Percentiles rank a stretch among this genome's conserved stretches.
Evolutionary conservation across 176 grass and related monocot genomes (phyloP).

Genomic region (Oryza nivara): DNA sequence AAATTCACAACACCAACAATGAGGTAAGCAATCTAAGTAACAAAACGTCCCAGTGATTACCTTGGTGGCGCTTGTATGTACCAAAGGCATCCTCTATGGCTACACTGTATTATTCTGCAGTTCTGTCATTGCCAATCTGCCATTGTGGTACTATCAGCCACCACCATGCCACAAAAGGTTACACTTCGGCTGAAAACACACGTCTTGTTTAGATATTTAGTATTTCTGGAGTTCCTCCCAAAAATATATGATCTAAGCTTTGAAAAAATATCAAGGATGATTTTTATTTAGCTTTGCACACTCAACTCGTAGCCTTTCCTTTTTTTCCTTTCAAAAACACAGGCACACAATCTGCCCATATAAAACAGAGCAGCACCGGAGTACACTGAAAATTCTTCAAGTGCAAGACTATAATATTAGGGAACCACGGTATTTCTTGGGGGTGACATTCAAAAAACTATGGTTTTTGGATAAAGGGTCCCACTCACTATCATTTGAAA

Average conservation of each 20-base stretch:
- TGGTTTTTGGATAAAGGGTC: constrained; percentile 19
- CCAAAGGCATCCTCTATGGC: neutral
- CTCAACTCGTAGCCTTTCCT: constrained; percentile 13
- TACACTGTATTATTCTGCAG: neutral
- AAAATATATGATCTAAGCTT: neutral
- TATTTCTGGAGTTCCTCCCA: neutral
- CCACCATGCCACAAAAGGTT: neutral
- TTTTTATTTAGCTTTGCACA: constrained; percentile 14
- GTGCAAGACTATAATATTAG: constrained; percentile 28
- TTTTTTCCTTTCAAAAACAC: neutral
- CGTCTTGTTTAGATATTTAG: neutral
- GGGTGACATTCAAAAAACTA: constrained; percentile 36
- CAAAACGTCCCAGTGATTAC: neutral
- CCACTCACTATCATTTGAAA: constrained; percentile 38
- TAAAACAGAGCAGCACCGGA: neutral
- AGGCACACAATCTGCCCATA: neutral
- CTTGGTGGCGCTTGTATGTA: neutral
- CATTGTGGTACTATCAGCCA: neutral
- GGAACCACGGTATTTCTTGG: constrained; percentile 32
- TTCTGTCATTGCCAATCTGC: neutral
- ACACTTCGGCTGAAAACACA: neutral
- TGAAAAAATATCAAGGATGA: neutral
- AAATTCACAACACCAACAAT: neutral
- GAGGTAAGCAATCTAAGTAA: neutral
- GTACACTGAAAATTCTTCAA: constrained; percentile 18